Conservation (phyloP, 177 flowering plant genomes). For the Vitis hybrid region DNA sequence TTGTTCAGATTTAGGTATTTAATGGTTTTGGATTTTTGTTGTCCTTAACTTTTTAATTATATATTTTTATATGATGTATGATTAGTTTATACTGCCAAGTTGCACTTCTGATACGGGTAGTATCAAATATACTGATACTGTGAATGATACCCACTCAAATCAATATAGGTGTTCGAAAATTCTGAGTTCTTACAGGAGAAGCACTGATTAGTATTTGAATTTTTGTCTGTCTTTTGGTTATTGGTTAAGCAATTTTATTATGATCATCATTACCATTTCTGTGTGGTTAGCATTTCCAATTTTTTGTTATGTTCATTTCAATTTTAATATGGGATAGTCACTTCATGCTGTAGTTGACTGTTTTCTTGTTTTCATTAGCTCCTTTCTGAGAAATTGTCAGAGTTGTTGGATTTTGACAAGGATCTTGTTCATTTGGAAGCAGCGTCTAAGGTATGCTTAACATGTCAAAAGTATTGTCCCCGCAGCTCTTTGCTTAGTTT, state of each 20-base stretch:
- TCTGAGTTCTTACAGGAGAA: too few relatives aligned
- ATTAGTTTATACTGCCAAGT: too few relatives aligned
- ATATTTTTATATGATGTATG: too few relatives aligned
- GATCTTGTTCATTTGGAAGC: slow-evolving; percentile 87
- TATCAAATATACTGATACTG: too few relatives aligned
- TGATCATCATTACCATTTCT: neutral
- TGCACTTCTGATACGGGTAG: too few relatives aligned
- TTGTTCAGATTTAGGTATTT: too few relatives aligned
- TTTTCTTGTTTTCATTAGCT: slow-evolving; percentile 40
- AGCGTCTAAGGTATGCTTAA: slow-evolving; percentile 77
- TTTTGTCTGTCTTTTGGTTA: too few relatives aligned
- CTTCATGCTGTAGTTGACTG: neutral
- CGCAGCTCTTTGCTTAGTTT: neutral
- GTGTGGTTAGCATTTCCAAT: neutral
- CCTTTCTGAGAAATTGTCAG: slow-evolving; percentile 90
- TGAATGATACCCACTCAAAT: too few relatives aligned
- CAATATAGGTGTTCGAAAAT: too few relatives aligned
- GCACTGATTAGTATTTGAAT: too few relatives aligned
- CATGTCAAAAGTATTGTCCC: neutral
- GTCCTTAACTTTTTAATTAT: too few relatives aligned
- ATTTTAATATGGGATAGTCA: neutral
- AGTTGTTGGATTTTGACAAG: slow-evolving; percentile 89
- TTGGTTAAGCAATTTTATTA: neutral
- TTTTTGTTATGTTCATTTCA: neutral
- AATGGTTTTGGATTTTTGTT: too few relatives aligned